Evolutionary conservation across 108 stramenopile species (phyloP).

Genomic region (Fragilaria radians): DNA sequence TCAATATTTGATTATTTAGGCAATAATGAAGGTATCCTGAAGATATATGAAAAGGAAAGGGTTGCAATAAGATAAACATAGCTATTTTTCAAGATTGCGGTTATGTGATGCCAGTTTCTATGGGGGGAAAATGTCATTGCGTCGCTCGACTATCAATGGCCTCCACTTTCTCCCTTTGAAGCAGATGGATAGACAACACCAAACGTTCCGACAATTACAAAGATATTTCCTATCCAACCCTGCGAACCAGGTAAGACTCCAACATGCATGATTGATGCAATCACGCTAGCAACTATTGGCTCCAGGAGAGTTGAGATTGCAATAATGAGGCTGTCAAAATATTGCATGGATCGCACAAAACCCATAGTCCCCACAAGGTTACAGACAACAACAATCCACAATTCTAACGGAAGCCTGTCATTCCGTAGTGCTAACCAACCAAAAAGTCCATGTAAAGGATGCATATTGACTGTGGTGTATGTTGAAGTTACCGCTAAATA

Average conservation of each 20-base stretch:
- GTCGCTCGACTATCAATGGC: no score
- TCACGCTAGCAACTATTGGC: conserved; percentile 21
- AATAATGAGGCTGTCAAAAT: conserved; percentile 35
- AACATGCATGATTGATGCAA: conserved; percentile 22
- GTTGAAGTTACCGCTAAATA: conserved; percentile 23
- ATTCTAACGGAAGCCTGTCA: conserved; percentile 32
- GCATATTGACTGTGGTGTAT: conserved; percentile 12
- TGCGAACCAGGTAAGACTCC: conserved; percentile 19
- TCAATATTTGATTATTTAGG: no score
- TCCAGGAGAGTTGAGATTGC: conserved; percentile 39
- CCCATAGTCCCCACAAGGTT: conserved; percentile 37
- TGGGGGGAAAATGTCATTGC: no score
- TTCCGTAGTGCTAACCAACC: conserved; percentile 23
- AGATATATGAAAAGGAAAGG: no score
- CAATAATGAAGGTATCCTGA: no score
- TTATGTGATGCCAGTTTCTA: no score
- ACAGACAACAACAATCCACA: conserved; percentile 39
- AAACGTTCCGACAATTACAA: conserved; percentile 13
- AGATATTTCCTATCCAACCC: conserved; percentile 22
- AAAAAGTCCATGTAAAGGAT: conserved; percentile 30
- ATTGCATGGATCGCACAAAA: conserved; percentile 42
- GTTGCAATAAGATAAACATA: no score
- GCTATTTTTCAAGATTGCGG: no score
- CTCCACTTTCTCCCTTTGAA: conserved; percentile 27
- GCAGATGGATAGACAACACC: conserved; percentile 33